Conservation (phyloP, 2,329 filamentous ascomycete genomes). For the Colletotrichum endophyticum region DNA sequence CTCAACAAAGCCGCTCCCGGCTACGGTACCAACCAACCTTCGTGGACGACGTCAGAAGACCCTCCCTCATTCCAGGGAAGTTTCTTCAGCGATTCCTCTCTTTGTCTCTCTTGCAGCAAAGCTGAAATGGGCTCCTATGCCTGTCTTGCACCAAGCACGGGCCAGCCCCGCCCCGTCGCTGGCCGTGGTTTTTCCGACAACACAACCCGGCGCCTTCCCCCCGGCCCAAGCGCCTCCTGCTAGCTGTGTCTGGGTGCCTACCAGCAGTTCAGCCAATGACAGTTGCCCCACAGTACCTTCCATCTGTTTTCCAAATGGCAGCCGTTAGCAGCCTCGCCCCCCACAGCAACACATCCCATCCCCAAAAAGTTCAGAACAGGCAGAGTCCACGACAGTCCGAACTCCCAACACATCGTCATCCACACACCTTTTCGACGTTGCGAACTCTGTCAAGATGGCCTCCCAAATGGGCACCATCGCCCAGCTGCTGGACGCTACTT, state of each 20-base stretch:
- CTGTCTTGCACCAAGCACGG: background rate
- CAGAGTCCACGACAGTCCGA: constrained; percentile 8
- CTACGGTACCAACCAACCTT: background rate
- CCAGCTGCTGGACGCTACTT: constrained; percentile 86
- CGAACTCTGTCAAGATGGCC: constrained; percentile 52
- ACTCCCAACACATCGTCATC: background rate
- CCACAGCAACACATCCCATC: constrained; percentile 14
- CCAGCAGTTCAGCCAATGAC: background rate
- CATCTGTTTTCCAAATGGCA: constrained; percentile 7
- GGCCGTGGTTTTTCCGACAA: constrained; percentile 13
- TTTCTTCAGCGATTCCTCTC: background rate
- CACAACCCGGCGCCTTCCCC: background rate
- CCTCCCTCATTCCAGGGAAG: background rate
- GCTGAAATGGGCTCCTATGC: background rate
- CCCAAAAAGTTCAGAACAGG: constrained; percentile 15
- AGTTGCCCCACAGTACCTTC: constrained; percentile 12
- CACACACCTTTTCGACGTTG: constrained; percentile 6
- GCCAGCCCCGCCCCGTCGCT: background rate
- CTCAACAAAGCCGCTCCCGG: background rate
- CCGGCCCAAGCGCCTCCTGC: background rate
- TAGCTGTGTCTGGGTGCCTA: background rate
- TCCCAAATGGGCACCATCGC: constrained; percentile 67
- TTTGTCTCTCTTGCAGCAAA: background rate
- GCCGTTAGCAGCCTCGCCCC: constrained; percentile 10
- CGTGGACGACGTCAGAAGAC: background rate